Conservation (phyloP, 164 flowering plant genomes). For the Tetrastigma voinierianum region DNA sequence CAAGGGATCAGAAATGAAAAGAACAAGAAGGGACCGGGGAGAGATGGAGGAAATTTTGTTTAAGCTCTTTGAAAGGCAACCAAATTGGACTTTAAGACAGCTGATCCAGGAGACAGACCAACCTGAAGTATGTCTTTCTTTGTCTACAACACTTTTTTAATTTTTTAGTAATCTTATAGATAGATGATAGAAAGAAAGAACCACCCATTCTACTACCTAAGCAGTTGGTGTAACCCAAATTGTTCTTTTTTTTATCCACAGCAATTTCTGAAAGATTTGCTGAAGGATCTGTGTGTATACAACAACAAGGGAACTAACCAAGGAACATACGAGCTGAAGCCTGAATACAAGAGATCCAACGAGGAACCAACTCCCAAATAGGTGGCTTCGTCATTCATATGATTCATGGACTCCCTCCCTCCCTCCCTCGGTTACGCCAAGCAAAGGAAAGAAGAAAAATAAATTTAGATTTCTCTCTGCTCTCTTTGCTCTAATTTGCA, state of each 20-base stretch:
- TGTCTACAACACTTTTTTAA: too few species aligned
- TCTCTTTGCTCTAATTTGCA: too few species aligned
- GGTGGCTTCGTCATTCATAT: slow-evolving; percentile 1
- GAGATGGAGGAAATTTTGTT: slow-evolving; percentile 85
- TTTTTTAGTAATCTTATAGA: background rate
- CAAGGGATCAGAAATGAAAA: slow-evolving; percentile 63
- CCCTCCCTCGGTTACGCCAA: too few species aligned
- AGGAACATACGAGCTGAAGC: slow-evolving; percentile 87
- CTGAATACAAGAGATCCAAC: slow-evolving; percentile 61
- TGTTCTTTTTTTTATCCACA: slow-evolving; percentile 23
- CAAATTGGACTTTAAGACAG: slow-evolving; percentile 80
- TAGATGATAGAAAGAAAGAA: too few species aligned
- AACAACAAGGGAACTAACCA: slow-evolving; percentile 82
- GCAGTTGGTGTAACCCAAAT: too few species aligned
- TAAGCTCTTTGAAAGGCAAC: slow-evolving; percentile 82
- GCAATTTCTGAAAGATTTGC: slow-evolving; percentile 95
- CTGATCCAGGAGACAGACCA: slow-evolving; percentile 79
- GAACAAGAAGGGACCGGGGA: slow-evolving; percentile 81
- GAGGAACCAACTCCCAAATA: slow-evolving; percentile 31
- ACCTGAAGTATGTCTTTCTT: slow-evolving; percentile 62
- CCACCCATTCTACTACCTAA: too few species aligned
- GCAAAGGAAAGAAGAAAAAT: too few species aligned
- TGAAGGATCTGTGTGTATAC: too few species aligned
- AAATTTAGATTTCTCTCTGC: too few species aligned
- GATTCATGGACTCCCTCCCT: background rate